Conservation (phyloP, 2,329 filamentous ascomycete genomes). For the Polytolypa hystricis region DNA sequence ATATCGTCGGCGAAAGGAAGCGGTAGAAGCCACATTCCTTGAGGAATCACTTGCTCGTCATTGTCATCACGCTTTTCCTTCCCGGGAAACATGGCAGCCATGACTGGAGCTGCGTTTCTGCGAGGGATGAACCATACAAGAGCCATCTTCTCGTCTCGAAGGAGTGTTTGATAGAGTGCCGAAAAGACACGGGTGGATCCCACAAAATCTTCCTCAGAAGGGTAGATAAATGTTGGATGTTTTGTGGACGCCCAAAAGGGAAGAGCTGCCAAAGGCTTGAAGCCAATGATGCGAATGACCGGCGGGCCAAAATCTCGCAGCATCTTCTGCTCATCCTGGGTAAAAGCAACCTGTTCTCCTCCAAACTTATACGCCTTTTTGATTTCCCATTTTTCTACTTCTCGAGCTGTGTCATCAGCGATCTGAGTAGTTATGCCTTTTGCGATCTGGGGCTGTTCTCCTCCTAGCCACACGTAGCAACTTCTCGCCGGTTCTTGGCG, state of each 20-base stretch:
- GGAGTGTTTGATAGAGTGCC: slow-evolving; percentile 76
- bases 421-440: slow-evolving; percentile 61
- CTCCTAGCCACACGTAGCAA: slow-evolving; percentile 78
- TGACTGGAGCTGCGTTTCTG: slow-evolving; percentile 63
- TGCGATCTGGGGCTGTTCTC: slow-evolving; percentile 75
- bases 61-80: slow-evolving; percentile 53
- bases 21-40: slow-evolving; percentile 79
- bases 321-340: slow-evolving; percentile 66
- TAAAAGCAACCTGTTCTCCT: slow-evolving; percentile 78
- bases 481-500: slow-evolving; percentile 69
- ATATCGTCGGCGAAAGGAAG: slow-evolving; percentile 86
- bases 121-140: slow-evolving; percentile 85
- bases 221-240: slow-evolving; percentile 86
- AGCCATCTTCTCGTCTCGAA: slow-evolving; percentile 67
- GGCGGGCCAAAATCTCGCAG: slow-evolving; percentile 73
- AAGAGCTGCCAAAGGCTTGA: slow-evolving; percentile 67
- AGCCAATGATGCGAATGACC: slow-evolving; percentile 79
- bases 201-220: slow-evolving; percentile 77
- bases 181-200: slow-evolving; percentile 90
- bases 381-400: slow-evolving; percentile 69
- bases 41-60: slow-evolving; percentile 60
- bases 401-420: slow-evolving; percentile 64
- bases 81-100: slow-evolving; percentile 75
- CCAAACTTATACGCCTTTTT: slow-evolving; percentile 95
- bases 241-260: slow-evolving; percentile 76